Conservation (phyloP, 1,284 basidiomycete genomes). For the Malassezia equina region DNA sequence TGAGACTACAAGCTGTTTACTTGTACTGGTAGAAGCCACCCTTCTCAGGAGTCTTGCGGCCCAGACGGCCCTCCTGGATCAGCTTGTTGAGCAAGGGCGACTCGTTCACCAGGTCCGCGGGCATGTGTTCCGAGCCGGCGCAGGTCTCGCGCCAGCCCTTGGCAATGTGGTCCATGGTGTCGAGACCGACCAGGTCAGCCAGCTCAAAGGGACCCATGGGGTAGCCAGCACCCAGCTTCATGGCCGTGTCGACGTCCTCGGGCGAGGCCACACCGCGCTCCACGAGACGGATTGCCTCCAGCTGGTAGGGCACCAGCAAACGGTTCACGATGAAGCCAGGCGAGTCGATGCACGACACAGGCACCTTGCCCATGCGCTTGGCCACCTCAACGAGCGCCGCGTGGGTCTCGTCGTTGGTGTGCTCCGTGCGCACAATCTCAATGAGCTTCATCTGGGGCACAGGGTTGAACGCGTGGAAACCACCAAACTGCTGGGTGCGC, state of each 20-base stretch:
- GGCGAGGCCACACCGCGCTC: conserved; percentile 56
- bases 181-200: conserved; percentile 54
- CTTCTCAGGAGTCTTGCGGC: conserved; percentile 53
- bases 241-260: conserved; percentile 56
- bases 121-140: conserved; percentile 49
- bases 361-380: conserved; percentile 53
- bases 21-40: conserved; percentile 51
- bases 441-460: conserved; percentile 54
- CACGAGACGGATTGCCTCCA: conserved; percentile 55
- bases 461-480: conserved; percentile 54
- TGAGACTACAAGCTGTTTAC: background rate
- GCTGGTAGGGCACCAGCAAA: conserved; percentile 53
- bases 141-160: conserved; percentile 54
- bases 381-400: conserved; percentile 52
- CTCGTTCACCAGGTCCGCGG: conserved; percentile 51
- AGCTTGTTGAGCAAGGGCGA: conserved; percentile 52
- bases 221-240: conserved; percentile 56
- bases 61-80: conserved; percentile 53
- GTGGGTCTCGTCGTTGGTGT: conserved; percentile 52
- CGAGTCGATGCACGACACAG: conserved; percentile 54
- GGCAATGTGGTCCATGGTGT: conserved; percentile 51
- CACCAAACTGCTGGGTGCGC: conserved; percentile 42
- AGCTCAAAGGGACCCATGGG: conserved; percentile 54
- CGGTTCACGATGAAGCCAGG: conserved; percentile 54
- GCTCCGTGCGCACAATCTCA: conserved; percentile 53